A percentile compares a stretch with the other conserved stretches of the same genome.
These are phyloP conservation scores for Zychaea mexicana DNA, from an alignment of 371 early-diverging fungal species.

Conservation along the genomic window DNA sequence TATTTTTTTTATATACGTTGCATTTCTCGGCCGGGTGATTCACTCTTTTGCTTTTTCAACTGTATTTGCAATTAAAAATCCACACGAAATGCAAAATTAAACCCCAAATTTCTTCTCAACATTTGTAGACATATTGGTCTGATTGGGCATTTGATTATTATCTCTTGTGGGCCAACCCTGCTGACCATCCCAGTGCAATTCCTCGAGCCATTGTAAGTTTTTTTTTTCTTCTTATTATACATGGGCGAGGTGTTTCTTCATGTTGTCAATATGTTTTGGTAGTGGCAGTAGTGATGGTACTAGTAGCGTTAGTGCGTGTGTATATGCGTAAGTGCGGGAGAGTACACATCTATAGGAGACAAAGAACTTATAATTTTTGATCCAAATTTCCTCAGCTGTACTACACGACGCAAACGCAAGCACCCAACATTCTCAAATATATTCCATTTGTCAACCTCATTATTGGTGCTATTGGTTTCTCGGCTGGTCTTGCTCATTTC, in stretches of 20 bases:
- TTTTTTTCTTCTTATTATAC: too few relatives aligned
- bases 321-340: too few relatives aligned
- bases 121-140: conserved; percentile 45
- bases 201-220: conserved; percentile 42
- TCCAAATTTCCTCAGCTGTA: conserved; percentile 26
- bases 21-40: too few relatives aligned
- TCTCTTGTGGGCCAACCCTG: conserved; percentile 47
- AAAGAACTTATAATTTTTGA: too few relatives aligned
- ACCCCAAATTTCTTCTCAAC: too few relatives aligned
- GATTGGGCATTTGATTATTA: conserved; percentile 54
- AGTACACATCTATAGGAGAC: too few relatives aligned
- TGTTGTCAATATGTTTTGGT: too few relatives aligned
- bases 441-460: conserved; percentile 47
- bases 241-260: too few relatives aligned
- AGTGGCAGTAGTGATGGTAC: too few relatives aligned
- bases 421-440: conserved; percentile 48
- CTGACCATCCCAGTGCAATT: conserved; percentile 44
- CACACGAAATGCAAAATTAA: background rate
- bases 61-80: background rate
- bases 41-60: too few relatives aligned
- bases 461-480: conserved; percentile 48
- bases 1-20: background rate
- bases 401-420: conserved; percentile 37
- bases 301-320: too few relatives aligned
- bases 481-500: conserved; percentile 51